Evolutionary conservation across 1,284 basidiomycete species (phyloP).

Genomic region (Lentinula novae-zelandiae): DNA sequence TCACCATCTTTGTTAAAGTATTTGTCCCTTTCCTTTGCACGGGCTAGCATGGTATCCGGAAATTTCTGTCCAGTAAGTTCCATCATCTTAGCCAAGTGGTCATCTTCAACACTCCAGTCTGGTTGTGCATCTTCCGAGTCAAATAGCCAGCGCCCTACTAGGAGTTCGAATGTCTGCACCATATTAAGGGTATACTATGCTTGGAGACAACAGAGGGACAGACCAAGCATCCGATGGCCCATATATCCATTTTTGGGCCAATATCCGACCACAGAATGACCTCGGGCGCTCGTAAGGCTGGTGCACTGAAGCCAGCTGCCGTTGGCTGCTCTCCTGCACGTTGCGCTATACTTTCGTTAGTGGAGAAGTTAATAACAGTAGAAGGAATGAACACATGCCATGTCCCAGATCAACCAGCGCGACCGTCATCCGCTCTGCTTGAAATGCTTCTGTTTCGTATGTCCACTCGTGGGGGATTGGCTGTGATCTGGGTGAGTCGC

Average conservation of each 20-base stretch:
- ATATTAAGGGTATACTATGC: neutral
- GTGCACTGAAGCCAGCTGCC: neutral
- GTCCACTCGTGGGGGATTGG: constrained; percentile 8
- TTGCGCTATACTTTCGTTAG: constrained; percentile 1
- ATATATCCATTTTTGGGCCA: constrained; percentile 11
- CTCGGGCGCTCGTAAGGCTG: constrained; percentile 7
- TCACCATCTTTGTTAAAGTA: constrained; percentile 6
- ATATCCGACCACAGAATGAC: constrained; percentile 10
- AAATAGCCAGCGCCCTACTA: constrained; percentile 12
- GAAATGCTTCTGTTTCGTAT: constrained; percentile 2
- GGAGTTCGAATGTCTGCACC: constrained; percentile 13
- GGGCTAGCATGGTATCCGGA: constrained; percentile 10
- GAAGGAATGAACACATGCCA: neutral
- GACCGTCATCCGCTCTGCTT: constrained; percentile 10
- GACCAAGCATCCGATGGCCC: constrained; percentile 9
- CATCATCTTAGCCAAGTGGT: constrained; percentile 21
- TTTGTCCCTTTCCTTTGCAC: constrained; percentile 10
- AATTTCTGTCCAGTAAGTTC: constrained; percentile 19
- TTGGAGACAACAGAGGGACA: neutral
- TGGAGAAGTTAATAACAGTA: neutral
- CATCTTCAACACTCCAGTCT: constrained; percentile 17
- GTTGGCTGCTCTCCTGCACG: constrained; percentile 8
- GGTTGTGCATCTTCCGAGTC: neutral
- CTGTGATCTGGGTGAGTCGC: neutral
- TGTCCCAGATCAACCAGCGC: constrained; percentile 10